phyloP scores from a whole-genome alignment of 2,329 filamentous ascomycete species.

The Cladosporium sp. region DNA sequence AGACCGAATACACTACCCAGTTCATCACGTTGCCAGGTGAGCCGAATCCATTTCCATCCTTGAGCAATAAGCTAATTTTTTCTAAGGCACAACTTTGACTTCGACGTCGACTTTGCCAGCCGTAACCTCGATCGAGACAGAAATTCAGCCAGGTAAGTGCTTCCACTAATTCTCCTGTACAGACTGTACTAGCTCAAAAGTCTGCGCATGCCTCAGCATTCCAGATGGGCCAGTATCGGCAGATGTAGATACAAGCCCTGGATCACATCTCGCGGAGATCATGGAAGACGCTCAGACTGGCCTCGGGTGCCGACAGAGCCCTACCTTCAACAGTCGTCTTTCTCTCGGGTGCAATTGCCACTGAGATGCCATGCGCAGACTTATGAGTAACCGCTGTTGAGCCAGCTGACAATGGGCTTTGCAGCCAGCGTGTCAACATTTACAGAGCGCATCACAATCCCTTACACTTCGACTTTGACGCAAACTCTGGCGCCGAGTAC shows the following conservation, averaged over 20 bases:
- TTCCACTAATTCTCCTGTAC: no score
- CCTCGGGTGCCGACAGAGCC: no score
- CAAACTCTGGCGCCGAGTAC: not conserved
- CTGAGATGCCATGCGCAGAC: no score
- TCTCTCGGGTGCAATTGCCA: not conserved
- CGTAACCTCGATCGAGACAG: not conserved
- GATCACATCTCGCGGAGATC: no score
- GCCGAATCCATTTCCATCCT: not conserved
- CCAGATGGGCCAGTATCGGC: not conserved
- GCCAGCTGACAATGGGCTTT: not conserved
- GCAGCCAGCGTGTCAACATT: conserved; percentile 1
- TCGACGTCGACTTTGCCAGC: not conserved
- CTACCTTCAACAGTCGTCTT: not conserved
- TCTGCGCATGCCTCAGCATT: no score
- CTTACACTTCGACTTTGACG: not conserved
- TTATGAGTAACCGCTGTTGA: no score
- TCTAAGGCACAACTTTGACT: not conserved
- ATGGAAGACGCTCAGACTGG: no score
- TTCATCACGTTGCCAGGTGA: conserved; percentile 1
- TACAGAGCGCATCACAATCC: not conserved
- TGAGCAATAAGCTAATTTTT: not conserved
- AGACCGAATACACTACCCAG: not conserved
- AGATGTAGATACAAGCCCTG: no score
- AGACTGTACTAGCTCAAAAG: no score
- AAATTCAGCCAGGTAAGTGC: conserved; percentile 5